Conservation (phyloP, 805 yeast genomes). For the Starmerella powellii region DNA sequence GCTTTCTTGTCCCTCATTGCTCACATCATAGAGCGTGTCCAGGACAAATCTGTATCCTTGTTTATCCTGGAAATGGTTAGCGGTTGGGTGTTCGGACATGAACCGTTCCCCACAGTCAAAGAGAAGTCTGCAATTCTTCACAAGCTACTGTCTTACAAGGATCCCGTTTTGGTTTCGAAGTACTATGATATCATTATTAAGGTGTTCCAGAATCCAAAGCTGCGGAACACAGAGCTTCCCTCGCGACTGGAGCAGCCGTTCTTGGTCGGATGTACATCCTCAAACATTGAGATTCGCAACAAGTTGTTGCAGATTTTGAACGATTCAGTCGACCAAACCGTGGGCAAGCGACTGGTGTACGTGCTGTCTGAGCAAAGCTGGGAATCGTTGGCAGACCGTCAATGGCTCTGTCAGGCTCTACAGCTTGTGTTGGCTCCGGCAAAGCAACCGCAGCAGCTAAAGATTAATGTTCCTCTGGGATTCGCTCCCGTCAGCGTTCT, state of each 20-base stretch:
- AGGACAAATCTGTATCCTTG: conserved; percentile 59
- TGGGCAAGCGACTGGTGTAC: conserved; percentile 69
- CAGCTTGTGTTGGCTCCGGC: conserved; percentile 75
- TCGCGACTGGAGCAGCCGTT: conserved; percentile 95
- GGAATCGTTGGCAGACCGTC: conserved; percentile 87
- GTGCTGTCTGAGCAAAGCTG: conserved; percentile 92
- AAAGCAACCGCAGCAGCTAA: conserved; percentile 39
- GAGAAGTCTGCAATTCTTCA: conserved; percentile 90
- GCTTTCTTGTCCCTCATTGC: conserved; percentile 76
- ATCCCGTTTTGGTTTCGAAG: conserved; percentile 52
- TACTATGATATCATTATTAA: conserved; percentile 80
- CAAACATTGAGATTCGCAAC: conserved; percentile 61
- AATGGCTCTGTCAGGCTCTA: conserved; percentile 89
- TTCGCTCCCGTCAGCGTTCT: conserved; percentile 26
- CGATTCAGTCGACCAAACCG: conserved; percentile 63
- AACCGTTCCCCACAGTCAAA: conserved; percentile 83
- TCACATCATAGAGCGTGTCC: conserved; percentile 77
- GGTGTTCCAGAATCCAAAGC: conserved; percentile 66
- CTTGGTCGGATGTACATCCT: conserved; percentile 66
- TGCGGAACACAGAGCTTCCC: conserved; percentile 76
- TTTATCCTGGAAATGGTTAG: conserved; percentile 69
- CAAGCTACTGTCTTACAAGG: conserved; percentile 83
- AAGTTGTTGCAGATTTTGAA: conserved; percentile 70
- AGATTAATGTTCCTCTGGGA: conserved; percentile 29
- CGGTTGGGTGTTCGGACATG: conserved; percentile 73